phyloP scores from a whole-genome alignment of 2,329 filamentous ascomycete species.

The Epicoccum sorghinum region DNA sequence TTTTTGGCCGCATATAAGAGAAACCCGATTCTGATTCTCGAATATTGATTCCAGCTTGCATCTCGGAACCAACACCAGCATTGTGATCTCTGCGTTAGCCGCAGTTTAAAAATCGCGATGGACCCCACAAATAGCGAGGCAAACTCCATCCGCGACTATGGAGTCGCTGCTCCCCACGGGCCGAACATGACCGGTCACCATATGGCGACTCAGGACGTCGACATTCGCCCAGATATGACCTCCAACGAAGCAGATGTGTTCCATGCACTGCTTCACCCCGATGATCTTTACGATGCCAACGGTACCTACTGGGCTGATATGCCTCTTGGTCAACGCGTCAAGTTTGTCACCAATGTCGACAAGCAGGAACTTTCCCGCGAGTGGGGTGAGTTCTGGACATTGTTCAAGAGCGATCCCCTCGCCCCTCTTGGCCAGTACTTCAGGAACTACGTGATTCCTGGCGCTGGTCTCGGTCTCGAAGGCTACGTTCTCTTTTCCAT shows the following conservation, averaged over 20 bases:
- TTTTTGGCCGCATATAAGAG: slow-evolving; percentile 11
- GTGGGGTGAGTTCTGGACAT: slow-evolving; percentile 68
- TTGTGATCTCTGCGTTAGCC: not conserved
- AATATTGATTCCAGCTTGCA: not conserved
- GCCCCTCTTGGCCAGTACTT: slow-evolving; percentile 87
- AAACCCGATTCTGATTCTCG: not conserved
- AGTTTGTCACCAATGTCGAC: slow-evolving; percentile 79
- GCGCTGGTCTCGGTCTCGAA: slow-evolving; percentile 89
- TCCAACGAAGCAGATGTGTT: slow-evolving; percentile 69
- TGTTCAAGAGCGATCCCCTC: slow-evolving; percentile 87
- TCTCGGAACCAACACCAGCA: not conserved
- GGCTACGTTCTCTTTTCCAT: slow-evolving; percentile 97
- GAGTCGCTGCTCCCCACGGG: slow-evolving; percentile 55
- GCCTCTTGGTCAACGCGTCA: slow-evolving; percentile 69
- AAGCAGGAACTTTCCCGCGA: slow-evolving; percentile 72
- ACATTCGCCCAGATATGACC: slow-evolving; percentile 57
- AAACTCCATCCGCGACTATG: slow-evolving; percentile 53
- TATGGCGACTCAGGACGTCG: slow-evolving; percentile 49
- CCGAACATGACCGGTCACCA: slow-evolving; percentile 54
- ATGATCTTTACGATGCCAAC: slow-evolving; percentile 82
- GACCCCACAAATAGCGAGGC: slow-evolving; percentile 30
- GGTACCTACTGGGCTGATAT: slow-evolving; percentile 95
- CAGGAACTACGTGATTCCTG: slow-evolving; percentile 87
- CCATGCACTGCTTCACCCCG: slow-evolving; percentile 79
- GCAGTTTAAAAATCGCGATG: slow-evolving; percentile 22